Base-by-base conservation (phyloP, 345 rosid genomes). In the Populus davidiana region DNA sequence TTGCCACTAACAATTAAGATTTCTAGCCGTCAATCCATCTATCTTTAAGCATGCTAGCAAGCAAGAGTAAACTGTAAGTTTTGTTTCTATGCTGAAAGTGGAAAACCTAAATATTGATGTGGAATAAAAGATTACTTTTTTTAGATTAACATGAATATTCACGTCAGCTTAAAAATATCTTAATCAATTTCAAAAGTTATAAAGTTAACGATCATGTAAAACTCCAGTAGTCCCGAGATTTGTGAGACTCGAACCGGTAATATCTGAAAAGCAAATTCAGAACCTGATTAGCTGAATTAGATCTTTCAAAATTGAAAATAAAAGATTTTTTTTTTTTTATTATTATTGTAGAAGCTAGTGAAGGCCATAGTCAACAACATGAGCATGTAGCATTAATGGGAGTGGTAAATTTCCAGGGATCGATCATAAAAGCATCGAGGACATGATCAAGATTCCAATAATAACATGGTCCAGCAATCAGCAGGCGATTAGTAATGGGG, bases 111-210 rank as follows among this genome's bases (percentile, higher is more conserved):
- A 4, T 33, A 33, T 33, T 33, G 36, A 4, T 33, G 36, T 4
- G 36, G 36, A 33, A 33, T 33, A 33, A 33, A 33, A 33, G 5
- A 33, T 4, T 4, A 33, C 4, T 33, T 31, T 1, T 31, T 33
- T 33, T 33, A 33, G 5, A 33, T 33, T 33, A 33, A 33, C 0
- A 4, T 33, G 1, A 0, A 0, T 4, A 0, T 33, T 33, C 0
- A 0, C 0, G 36, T 33, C 0, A 33, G 5, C 36, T 4, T 33
- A 0, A 0, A 0, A 0, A 0, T 4, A 33, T 0, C 5, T 33
- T 0, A 0, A 33, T 33, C 4, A 33, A 33, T 4, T 0, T 0
- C 0, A 4, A 0, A 0, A 4, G 5, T 0, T 3, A 33, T 33
- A 0, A 33, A 33, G 0, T 33, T 33, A 33, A 33, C 0, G 0